Percentiles rank a stretch among this genome's conserved stretches.
Conservation (phyloP, 805 yeast species). For the Ogataea naganishii region DNA sequence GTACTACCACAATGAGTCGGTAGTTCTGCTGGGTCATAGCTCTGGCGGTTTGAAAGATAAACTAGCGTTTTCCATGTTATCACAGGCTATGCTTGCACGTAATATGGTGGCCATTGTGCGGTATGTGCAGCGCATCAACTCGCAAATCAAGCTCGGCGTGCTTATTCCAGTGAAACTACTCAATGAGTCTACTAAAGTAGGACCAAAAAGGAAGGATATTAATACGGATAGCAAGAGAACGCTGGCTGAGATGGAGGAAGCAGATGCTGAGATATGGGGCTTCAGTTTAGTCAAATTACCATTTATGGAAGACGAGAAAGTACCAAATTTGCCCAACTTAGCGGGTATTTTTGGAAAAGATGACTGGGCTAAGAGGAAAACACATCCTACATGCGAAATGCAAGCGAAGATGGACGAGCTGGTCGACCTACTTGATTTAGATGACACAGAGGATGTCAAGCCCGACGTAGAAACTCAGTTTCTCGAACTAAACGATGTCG, state of each 20-base stretch:
- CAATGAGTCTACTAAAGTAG: conserved; percentile 10
- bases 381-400: conserved; percentile 29
- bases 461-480: conserved; percentile 6
- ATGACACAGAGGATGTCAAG: conserved; percentile 9
- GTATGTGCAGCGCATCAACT: conserved; percentile 40
- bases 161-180: conserved; percentile 38
- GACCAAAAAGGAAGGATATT: conserved; percentile 8
- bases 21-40: conserved; percentile 28
- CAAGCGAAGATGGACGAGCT: conserved; percentile 32
- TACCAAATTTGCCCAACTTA: conserved; percentile 41
- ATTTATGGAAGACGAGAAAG: conserved; percentile 64
- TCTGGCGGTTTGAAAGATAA: conserved; percentile 23
- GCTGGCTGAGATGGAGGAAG: conserved; percentile 11
- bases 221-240: conserved; percentile 13
- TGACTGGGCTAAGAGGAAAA: conserved; percentile 14
- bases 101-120: conserved; percentile 52
- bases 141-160: conserved; percentile 43
- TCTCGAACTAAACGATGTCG: conserved; percentile 14
- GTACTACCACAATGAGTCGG: conserved; percentile 51
- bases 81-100: conserved; percentile 41
- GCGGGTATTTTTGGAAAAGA: conserved; percentile 25
- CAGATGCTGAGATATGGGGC: conserved; percentile 23
- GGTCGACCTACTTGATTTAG: conserved; percentile 36
- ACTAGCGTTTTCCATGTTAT: conserved; percentile 35
- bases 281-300: conserved; percentile 54